Evolutionary conservation across 2,329 filamentous ascomycete genomes (phyloP).

Genomic region (Exophiala sp.): DNA sequence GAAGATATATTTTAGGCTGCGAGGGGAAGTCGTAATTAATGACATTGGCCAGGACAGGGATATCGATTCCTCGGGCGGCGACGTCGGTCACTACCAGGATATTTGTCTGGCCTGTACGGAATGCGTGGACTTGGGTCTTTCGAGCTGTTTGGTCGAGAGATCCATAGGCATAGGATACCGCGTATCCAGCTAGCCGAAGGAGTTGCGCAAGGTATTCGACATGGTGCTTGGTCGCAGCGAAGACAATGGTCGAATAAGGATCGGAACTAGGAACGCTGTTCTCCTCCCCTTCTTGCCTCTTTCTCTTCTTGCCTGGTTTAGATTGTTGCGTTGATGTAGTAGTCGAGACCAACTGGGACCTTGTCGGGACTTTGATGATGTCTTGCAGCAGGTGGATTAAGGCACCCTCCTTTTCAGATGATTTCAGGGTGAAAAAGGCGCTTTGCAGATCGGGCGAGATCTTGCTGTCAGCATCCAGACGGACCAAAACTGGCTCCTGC

Average conservation of each 20-base stretch:
- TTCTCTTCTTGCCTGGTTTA: conserved; percentile 42
- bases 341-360: conserved; percentile 37
- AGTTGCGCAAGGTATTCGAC: conserved; percentile 85
- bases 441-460: conserved; percentile 93
- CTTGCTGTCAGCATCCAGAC: conserved; percentile 90
- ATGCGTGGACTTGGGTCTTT: conserved; percentile 85
- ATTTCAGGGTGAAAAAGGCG: conserved; percentile 90
- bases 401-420: conserved; percentile 87
- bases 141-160: conserved; percentile 90
- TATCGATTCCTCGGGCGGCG: conserved; percentile 94
- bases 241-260: conserved; percentile 88
- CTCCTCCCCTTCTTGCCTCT: conserved; percentile 46
- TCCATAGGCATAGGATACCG: conserved; percentile 90
- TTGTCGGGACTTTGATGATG: conserved; percentile 80
- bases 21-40: conserved; percentile 98
- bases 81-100: conserved; percentile 96
- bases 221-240: conserved; percentile 92
- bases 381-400: conserved; percentile 83
- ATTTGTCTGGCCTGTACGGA: conserved; percentile 75
- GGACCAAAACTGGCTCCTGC: conserved; percentile 83
- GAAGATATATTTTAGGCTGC: conserved; percentile 93
- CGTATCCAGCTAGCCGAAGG: conserved; percentile 74
- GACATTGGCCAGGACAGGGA: conserved; percentile 89
- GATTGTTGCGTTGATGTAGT: conserved; percentile 48
- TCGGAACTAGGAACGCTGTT: conserved; percentile 48